Evolutionary conservation across 1,139 yeast species (phyloP), one percentile per base, ranked within the genome.

Genomic region (Scheffersomyces titani): DNA sequence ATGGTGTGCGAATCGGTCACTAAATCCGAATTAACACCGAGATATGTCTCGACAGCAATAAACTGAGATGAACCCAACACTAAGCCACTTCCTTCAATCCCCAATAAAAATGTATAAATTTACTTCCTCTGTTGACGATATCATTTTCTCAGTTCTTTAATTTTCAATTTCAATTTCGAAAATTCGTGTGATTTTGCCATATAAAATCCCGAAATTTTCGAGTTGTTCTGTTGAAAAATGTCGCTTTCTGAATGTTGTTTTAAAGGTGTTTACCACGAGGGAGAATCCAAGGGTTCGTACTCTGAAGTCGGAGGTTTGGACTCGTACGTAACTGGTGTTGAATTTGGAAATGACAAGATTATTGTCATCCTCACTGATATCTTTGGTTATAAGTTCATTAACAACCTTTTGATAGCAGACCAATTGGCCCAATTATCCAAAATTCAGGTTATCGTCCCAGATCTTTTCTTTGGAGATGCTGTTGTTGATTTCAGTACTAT

Each of bases 381-480:
- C 50, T 61, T 55, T 51, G 70, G 70, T 45, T 56, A 65, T 62
- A 57, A 58, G 51, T 63, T 59, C 55, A 59, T 62, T 55, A 67
- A 67, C 60, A 58, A 58, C 21, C 59, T 58, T 77, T 59, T 67
- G 58, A 55, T 65, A 49, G 70, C 70, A 7, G 70, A 67, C 56
- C 63, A 63, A 50, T 58, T 67, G 53, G 45, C 59, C 46, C 51
- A 44, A 18, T 30, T 50, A 7, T 48, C 52, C 13, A 88, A 88
- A 30, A 45, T 49, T 24, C 52, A 59, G 53, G 70, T 67, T 6
- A 56, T 61, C 47, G 52, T 66, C 44, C 70, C 70, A 6, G 70
- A 67, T 58, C 63, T 66, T 51, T 65, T 67, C 61, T 57, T 59
- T 47, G 63, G 62, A 40, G 70, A 67, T 47, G 62, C 66, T 4